Evolutionary conservation across 2,329 filamentous ascomycete species (phyloP), one percentile per base, ranked within the genome.

Genomic region (Ceratocystis diversiconidia): DNA sequence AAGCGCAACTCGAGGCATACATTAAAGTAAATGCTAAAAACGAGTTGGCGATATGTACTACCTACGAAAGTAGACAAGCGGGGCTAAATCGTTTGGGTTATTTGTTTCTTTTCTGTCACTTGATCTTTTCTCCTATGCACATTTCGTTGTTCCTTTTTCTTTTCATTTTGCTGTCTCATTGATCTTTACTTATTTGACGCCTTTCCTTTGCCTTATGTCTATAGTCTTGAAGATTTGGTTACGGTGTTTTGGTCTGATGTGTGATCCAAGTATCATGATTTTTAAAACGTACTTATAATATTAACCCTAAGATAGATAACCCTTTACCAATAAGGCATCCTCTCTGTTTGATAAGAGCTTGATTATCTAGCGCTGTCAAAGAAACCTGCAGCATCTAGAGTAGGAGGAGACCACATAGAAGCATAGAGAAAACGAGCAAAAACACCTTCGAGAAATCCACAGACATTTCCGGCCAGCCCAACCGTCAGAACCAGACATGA

Each of bases 101-200:
- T 59, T 65, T 62, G 44, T 62, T 61, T 63, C n/a, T 41, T 63
- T 44, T 61, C 22, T 63, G 46, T 41, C 28, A 57, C 63, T 66
- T 44, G 17, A 30, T 46, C 30, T 19, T 15, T 61, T 48, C 43
- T 25, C 55, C 44, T 62, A 41, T 61, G 19, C 41, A 17, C 61
- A 64, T 57, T 41, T 17, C 7, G n/a, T 28, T 57, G n/a, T 61
- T 63, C 41, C 12, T n/a, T 57, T 30, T 22, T 60, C 12, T 19
- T 59, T 43, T 19, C 57, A 48, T 60, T 60, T 22, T 62, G 10
- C 46, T 36, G 15, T 43, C 1, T 17, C 55, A 5, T 28, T 41
- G 22, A 7, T 17, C 32, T 19, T 19, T 59, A 10, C 19, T 28
- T 28, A 41, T 41, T 41, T 41, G 36, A 41, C 36, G 36, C 12